A percentile compares a stretch with the other conserved stretches of the same genome.
phyloP scores from a whole-genome alignment of 768 basidiomycete genomes.

The Lactarius trivialis region DNA sequence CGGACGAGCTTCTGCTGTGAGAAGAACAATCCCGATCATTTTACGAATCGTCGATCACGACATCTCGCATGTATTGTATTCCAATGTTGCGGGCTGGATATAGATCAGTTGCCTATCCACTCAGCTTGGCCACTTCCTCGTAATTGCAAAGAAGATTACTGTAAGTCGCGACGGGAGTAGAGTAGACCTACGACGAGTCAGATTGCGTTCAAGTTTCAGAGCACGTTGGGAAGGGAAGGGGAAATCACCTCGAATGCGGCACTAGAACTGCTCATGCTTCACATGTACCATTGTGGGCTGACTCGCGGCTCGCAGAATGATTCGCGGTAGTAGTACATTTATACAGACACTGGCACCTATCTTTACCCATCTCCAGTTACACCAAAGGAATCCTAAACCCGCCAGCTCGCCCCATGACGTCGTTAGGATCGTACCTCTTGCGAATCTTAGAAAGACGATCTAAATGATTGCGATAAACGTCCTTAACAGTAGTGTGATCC shows the following conservation, averaged over 20 bases:
- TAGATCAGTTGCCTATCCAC: constrained; percentile 32
- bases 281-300: too few species aligned
- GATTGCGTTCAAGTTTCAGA: not conserved
- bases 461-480: too few species aligned
- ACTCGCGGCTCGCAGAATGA: too few species aligned
- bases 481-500: too few species aligned
- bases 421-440: too few species aligned
- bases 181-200: constrained; percentile 26
- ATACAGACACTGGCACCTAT: too few species aligned
- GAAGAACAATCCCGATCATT: constrained; percentile 29
- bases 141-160: constrained; percentile 24
- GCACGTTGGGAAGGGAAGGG: not conserved
- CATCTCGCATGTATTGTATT: constrained; percentile 30
- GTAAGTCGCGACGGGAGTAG: constrained; percentile 29
- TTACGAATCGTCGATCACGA: constrained; percentile 32
- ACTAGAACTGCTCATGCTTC: constrained; percentile 29
- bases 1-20: not conserved
- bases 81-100: constrained; percentile 31
- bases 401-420: too few species aligned
- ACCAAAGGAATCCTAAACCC: too few species aligned
- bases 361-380: too few species aligned
- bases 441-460: too few species aligned
- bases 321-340: too few species aligned
- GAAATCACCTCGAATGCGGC: constrained; percentile 29
- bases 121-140: constrained; percentile 23